Conservation (phyloP, 805 yeast species). For the Zygotorulaspora sp. region DNA sequence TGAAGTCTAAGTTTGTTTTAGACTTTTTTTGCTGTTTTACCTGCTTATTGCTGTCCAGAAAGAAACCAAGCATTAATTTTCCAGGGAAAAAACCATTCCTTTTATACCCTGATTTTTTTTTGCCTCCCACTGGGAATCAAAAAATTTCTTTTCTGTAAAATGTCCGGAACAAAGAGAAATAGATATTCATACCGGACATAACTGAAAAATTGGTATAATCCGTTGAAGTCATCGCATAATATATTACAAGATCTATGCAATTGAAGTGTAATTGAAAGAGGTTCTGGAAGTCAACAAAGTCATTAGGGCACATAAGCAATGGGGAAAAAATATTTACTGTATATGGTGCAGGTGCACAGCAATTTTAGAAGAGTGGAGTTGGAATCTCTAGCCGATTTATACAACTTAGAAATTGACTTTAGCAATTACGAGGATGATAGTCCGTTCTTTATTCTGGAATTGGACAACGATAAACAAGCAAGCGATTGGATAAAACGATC, state of each 20-base stretch:
- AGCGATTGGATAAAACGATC: constrained; percentile 57
- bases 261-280: no score
- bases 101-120: constrained; percentile 6
- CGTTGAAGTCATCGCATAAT: no score
- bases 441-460: constrained; percentile 69
- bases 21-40: no score
- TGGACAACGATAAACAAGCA: constrained; percentile 68
- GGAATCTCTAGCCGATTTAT: constrained; percentile 71
- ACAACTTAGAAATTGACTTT: constrained; percentile 55
- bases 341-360: constrained; percentile 80
- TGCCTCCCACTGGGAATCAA: constrained; percentile 2
- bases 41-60: no score
- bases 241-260: no score
- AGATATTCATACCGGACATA: neutral
- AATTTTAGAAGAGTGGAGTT: constrained; percentile 78
- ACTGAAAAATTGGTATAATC: constrained; percentile 5
- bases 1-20: no score
- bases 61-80: no score
- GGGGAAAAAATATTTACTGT: constrained; percentile 55
- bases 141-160: constrained; percentile 1
- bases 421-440: constrained; percentile 49
- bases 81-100: constrained; percentile 4
- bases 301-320: no score
- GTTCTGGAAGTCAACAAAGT: no score
- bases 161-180: neutral